These are phyloP conservation scores for Plectranthus barbatus DNA, from an alignment of 257 asterid species.

Conservation along the genomic window DNA sequence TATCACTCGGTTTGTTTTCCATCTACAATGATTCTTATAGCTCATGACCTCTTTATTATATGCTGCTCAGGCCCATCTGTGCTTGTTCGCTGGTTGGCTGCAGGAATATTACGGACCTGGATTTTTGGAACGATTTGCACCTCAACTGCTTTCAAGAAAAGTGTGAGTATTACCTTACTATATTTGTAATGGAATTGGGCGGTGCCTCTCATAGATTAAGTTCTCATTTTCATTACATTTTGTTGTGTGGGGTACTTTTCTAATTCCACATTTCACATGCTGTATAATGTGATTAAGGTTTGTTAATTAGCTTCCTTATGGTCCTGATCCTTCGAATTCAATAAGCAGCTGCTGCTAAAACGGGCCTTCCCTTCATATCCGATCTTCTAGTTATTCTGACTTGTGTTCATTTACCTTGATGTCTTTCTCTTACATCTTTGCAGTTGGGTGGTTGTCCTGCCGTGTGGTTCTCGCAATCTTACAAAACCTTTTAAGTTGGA, in stretches of 20 bases:
- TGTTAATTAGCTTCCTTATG: background rate
- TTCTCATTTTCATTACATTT: background rate
- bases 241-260: background rate
- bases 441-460: conserved; percentile 90
- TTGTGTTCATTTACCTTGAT: background rate
- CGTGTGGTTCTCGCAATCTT: conserved; percentile 77
- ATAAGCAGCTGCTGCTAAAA: background rate
- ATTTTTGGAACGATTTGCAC: conserved; percentile 74
- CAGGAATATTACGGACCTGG: conserved; percentile 82
- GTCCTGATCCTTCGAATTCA: background rate
- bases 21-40: background rate
- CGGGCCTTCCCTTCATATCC: background rate
- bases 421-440: conserved; percentile 9
- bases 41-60: background rate
- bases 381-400: background rate
- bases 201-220: background rate
- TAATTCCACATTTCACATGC: background rate
- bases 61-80: conserved; percentile 55
- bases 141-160: conserved; percentile 74
- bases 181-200: background rate
- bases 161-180: conserved; percentile 46
- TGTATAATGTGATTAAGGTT: background rate
- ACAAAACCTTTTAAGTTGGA: conserved; percentile 81
- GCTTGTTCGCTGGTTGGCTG: conserved; percentile 95
- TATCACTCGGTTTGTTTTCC: background rate